Base-by-base conservation (phyloP, 169 alveolate genomes). In the Plasmodium yoelii region DNA sequence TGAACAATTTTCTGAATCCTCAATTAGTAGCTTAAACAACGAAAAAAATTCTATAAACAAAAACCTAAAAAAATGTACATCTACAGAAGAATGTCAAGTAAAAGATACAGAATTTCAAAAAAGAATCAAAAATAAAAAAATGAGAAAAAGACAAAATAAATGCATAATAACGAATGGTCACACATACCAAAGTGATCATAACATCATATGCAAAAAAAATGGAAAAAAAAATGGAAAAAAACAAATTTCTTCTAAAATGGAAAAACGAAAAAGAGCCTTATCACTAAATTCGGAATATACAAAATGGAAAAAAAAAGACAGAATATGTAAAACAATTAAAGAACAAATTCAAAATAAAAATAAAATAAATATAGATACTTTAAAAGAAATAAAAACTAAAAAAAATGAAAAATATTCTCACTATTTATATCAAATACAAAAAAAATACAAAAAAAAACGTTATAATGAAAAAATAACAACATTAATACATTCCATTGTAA, bases 401-500 rank as follows among this genome's bases (percentile, higher is more conserved):
- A 74, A 74, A 44, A 10, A 61, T 22, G 63, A 59, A 61, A 74
- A 74, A 22, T 42, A 19, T 15, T 7, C 18, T 34, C 46, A 74
- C 3, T 26, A 60, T 46, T 60, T 74, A 15, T 63, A 74, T 46
- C 19, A 49, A n/a, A 22, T 74, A 19, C 9, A 34, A 74, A 47
- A 74, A 60, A 42, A 9, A 15, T 74, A 60, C 18, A 47, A 74
- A 59, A 44, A 61, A 74, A 74, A 74, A 49, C 42, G 51, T 7
- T 74, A 63, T 34, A 63, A 22, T 22, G 60, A 49, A 74, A 59
- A 49, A n/a, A 22, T 74, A 12, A 42, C 22, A 7, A 80, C 18
- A 9, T 65, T 80, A 22, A 24, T 67, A 47, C 82, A 80, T 59
- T 65, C 90, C 12, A 80, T 80, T 67, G 77, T 80, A 39, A 80